Evolutionary conservation across 140 eudicot genomes (phyloP), one percentile per base, ranked within the genome.

Genomic region (Erigeron philadelphicus): DNA sequence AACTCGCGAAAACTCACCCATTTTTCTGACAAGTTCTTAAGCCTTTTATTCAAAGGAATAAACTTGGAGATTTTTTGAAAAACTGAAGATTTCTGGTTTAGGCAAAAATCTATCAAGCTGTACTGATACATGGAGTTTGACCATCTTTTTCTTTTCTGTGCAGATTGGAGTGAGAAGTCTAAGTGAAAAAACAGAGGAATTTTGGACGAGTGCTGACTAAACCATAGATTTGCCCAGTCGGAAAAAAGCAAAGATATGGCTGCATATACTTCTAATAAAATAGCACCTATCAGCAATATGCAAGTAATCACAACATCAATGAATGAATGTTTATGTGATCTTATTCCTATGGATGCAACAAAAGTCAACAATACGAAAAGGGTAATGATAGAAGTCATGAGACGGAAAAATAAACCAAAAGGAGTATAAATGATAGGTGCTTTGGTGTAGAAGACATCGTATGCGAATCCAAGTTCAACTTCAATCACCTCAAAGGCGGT

Each of bases 61-160:
- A 45, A 38, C 50, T 16, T 77, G 16, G 41, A 18, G 64, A 66
- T 52, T 65, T 66, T 8, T 48, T 48, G 70, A 35, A 55, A 66
- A 13, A 9, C 2, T 48, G 62, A 48, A 15, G 70, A 66, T 47
- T 72, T 72, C 4, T 72, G 65, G 43, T 49, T 49, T 16, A 81
- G 53, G 54, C 83, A 80, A 46, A 56, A 61, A 9, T 49, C 72
- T 43, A 84, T 15, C 54, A 84, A 57, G 53, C 75, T 77, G 81
- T 77, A 74, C 42, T 84, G 88, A 47, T 61, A 75, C 79, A 84
- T 74, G 21, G 81, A 61, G 49, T 70, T 71, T 1, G 85, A 84
- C 88, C 88, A 84, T 66, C 83, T 67, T 70, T 47, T 72, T 19
- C 21, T n/a, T 47, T 72, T 72, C 6, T 58, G 63, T 1, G 44